Evolutionary conservation across 495 filamentous ascomycete species (phyloP), one percentile per base, ranked within the genome.

Genomic region (Lentithecium fluviatile): DNA sequence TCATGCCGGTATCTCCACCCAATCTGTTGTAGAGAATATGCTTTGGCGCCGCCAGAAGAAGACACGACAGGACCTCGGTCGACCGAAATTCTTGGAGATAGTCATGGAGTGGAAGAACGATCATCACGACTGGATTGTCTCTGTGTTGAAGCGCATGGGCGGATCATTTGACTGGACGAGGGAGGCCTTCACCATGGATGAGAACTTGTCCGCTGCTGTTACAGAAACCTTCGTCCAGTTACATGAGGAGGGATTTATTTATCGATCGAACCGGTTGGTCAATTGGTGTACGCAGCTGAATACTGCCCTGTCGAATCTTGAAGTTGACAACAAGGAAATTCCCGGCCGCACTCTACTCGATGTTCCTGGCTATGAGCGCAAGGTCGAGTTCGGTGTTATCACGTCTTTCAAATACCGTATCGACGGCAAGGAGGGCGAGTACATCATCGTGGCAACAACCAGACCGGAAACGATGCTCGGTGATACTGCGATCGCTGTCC

Each of bases 401-500:
- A 86, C 82, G 58, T 81, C 85, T 76, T 89, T 88, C 79, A 81
- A 82, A 69, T 91, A 87, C 71, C 80, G 79, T 56, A 84, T 87
- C 50, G 88, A 32, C 10, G 29, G 85, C 55, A 85, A 80, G 42
- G 74, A 77, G 21, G 79, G 80, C 20, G 80, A 86, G 69, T 82
- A 79, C 37, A 86, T 91, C 56, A 83, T 88, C 65, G 85, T 91
- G 62, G 88, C 88, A 40, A 91, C 88, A 12, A 91, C 88, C 49
- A 82, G 88, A 74, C 82, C 82, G 8, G 88, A 91, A 73, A 91
- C 88, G n/a, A 90, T 91, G 83, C 79, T 89, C n/a, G 88, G 88
- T 69, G 88, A 91, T 73, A 81, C 80, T 54, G 88, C 82, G 72
- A 84, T 91, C 65, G 88, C 88, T 52, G 88, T 91, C n/a, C 85